phyloP scores from a whole-genome alignment of 805 yeast genomes.

The Starmerella bombi region DNA sequence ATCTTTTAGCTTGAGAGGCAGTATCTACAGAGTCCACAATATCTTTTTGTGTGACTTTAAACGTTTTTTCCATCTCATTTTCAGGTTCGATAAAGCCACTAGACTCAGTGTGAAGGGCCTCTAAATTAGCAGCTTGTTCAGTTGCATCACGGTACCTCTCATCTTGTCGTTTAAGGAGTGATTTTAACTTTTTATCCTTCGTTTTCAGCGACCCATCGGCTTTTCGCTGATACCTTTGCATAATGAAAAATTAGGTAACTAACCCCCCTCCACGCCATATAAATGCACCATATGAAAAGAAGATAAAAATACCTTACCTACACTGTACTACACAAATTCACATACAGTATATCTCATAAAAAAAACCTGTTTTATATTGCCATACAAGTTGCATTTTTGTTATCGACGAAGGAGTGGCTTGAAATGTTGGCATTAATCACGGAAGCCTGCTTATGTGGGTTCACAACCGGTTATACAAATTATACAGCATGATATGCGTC shows the following conservation, averaged over 20 bases:
- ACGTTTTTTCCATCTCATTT: constrained; percentile 82
- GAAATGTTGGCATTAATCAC: too few species aligned
- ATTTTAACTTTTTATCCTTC: constrained; percentile 27
- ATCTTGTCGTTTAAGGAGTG: constrained; percentile 46
- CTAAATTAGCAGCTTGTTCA: constrained; percentile 75
- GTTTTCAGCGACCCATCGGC: constrained; percentile 52
- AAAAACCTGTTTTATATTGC: too few species aligned
- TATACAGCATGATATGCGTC: too few species aligned
- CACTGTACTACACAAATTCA: too few species aligned
- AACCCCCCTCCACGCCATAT: neutral
- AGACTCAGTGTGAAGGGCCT: constrained; percentile 70
- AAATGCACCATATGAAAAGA: neutral
- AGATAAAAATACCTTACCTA: too few species aligned
- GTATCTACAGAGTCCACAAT: constrained; percentile 63
- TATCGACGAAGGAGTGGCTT: too few species aligned
- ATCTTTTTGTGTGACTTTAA: constrained; percentile 69
- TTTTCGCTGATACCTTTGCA: constrained; percentile 24
- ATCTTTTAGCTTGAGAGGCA: constrained; percentile 56
- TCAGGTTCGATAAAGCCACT: constrained; percentile 85
- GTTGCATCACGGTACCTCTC: constrained; percentile 63
- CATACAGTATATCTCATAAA: too few species aligned
- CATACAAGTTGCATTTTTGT: too few species aligned
- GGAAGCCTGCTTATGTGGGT: too few species aligned
- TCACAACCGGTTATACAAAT: too few species aligned
- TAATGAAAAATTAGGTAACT: neutral